phyloP scores from a whole-genome alignment of 371 early-diverging fungal species.

The Mucor circinelloides region DNA sequence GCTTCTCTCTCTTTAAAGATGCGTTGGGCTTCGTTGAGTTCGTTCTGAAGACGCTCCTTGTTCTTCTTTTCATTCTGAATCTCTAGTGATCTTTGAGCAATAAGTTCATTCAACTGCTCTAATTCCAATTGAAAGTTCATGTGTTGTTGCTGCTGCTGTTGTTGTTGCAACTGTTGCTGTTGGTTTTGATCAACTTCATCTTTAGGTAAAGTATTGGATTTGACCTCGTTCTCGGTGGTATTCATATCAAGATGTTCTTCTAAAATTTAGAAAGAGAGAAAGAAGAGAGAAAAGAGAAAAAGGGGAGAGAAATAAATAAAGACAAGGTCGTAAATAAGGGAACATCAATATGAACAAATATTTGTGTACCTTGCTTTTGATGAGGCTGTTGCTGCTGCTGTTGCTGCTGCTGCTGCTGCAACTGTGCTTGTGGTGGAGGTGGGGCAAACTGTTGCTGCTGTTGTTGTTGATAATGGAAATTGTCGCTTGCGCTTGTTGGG shows the following conservation, averaged over 20 bases:
- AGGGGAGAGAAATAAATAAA: not conserved
- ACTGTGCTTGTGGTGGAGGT: not conserved
- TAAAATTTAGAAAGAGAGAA: not conserved
- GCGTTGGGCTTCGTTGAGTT: slow-evolving; percentile 38
- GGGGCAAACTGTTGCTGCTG: slow-evolving; percentile 3
- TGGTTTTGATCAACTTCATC: slow-evolving; percentile 5
- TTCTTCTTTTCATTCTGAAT: slow-evolving; percentile 33
- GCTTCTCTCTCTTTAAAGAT: slow-evolving; percentile 42
- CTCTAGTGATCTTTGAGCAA: slow-evolving; percentile 32
- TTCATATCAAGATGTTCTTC: slow-evolving; percentile 5
- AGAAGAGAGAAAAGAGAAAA: not conserved
- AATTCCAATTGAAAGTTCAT: slow-evolving; percentile 33
- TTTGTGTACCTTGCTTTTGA: slow-evolving; percentile 11
- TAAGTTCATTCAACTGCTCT: slow-evolving; percentile 39
- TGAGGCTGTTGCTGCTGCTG: not conserved
- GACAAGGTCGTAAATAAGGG: slow-evolving; percentile 8
- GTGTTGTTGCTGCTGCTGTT: slow-evolving; percentile 2
- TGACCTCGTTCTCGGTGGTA: not conserved
- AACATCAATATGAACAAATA: not conserved
- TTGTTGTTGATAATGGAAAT: not conserved
- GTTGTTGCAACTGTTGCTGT: not conserved
- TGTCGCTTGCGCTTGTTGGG: slow-evolving; percentile 6
- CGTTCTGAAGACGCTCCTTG: slow-evolving; percentile 35
- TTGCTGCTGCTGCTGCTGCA: not conserved
- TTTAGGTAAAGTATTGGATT: not conserved